A percentile compares a stretch with the other conserved stretches of the same genome.
Evolutionary conservation across 768 basidiomycete species (phyloP).

Genomic region (Kwoniella shandongensis): DNA sequence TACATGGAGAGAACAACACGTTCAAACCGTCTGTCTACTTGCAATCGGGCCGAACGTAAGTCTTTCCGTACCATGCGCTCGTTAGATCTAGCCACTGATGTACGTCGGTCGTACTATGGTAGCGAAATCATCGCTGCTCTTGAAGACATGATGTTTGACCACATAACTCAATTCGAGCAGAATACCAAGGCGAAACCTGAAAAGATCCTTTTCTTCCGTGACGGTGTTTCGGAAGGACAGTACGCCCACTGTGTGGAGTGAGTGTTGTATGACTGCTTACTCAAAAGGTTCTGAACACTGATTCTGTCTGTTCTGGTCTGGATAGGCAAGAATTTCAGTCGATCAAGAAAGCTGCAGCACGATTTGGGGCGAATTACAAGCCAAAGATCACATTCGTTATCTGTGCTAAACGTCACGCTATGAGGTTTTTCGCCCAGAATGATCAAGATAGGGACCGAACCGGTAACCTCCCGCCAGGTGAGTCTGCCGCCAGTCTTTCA

Average conservation of each 20-base stretch:
- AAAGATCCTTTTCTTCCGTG: constrained; percentile 52
- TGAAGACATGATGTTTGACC: constrained; percentile 37
- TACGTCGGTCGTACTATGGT: neutral
- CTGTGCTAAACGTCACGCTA: constrained; percentile 52
- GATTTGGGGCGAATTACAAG: constrained; percentile 35
- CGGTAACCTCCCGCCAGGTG: constrained; percentile 46
- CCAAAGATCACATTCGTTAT: constrained; percentile 52
- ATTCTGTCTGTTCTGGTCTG: neutral
- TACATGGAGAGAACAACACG: constrained; percentile 37
- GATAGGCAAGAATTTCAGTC: constrained; percentile 37
- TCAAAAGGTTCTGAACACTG: neutral
- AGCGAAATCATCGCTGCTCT: constrained; percentile 52
- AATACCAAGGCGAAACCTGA: constrained; percentile 40
- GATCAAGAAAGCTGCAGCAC: constrained; percentile 37
- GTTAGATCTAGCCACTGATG: no score
- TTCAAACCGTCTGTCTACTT: constrained; percentile 41
- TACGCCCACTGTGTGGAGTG: constrained; percentile 47
- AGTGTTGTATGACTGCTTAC: no score
- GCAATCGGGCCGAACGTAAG: constrained; percentile 50
- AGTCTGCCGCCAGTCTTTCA: constrained; percentile 6
- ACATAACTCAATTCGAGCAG: constrained; percentile 41
- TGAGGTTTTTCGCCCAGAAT: constrained; percentile 49
- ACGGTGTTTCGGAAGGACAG: constrained; percentile 52
- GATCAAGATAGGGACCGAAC: constrained; percentile 39
- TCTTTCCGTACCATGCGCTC: constrained; percentile 1